These are phyloP conservation scores for Leucosporidium scottii DNA, from an alignment of 768 basidiomycete species.

Conservation along the genomic window DNA sequence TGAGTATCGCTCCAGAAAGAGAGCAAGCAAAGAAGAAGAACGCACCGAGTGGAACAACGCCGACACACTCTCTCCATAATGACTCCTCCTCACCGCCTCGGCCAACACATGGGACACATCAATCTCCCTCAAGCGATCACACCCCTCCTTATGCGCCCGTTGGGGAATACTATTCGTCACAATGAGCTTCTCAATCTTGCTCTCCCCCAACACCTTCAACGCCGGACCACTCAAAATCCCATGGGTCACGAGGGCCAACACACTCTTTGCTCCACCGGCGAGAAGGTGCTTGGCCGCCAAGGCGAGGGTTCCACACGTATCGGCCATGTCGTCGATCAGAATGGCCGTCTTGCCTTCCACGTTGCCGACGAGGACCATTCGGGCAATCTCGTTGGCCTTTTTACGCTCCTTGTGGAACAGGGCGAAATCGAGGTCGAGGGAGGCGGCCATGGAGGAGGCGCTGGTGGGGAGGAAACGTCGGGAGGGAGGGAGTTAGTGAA, in stretches of 20 bases:
- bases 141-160: slow-evolving; percentile 60
- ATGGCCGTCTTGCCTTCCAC: slow-evolving; percentile 89
- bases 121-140: slow-evolving; percentile 80
- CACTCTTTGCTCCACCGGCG: slow-evolving; percentile 77
- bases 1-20: too few relatives aligned
- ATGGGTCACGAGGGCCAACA: slow-evolving; percentile 91
- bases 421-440: slow-evolving; percentile 93
- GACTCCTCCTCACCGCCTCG: slow-evolving; percentile 47
- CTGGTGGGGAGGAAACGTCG: slow-evolving; percentile 47
- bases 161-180: slow-evolving; percentile 99
- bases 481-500: neutral
- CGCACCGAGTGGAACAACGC: slow-evolving; percentile 7
- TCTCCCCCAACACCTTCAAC: slow-evolving; percentile 61
- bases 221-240: slow-evolving; percentile 85
- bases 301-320: slow-evolving; percentile 89
- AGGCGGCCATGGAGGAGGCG: slow-evolving; percentile 93
- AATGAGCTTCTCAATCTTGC: slow-evolving; percentile 82
- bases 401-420: slow-evolving; percentile 99
- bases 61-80: slow-evolving; percentile 32
- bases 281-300: slow-evolving; percentile 81
- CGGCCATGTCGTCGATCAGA: slow-evolving; percentile 97
- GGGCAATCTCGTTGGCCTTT: slow-evolving; percentile 87
- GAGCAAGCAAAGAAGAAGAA: neutral
- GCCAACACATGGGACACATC: slow-evolving; percentile 92
- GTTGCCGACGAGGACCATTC: slow-evolving; percentile 91